Percentiles rank a stretch among this genome's conserved stretches.
These are phyloP conservation scores for Fusarium phyllophilum DNA, from an alignment of 2,329 filamentous ascomycete species.

Conservation along the genomic window DNA sequence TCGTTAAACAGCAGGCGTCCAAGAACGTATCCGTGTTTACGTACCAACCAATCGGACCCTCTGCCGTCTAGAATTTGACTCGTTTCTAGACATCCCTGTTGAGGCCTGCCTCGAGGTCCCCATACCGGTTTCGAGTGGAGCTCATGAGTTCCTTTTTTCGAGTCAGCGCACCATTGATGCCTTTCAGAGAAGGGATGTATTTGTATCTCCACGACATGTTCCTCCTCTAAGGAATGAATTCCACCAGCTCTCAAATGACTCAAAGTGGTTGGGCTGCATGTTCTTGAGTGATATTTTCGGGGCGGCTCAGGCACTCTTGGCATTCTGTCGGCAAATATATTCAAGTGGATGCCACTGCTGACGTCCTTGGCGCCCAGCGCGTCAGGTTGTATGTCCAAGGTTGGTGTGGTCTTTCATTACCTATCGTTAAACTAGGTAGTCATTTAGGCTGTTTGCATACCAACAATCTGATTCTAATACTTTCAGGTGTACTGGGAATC, in stretches of 20 bases:
- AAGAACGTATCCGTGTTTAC: not conserved
- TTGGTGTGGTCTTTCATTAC: fast-evolving
- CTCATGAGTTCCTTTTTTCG: not conserved
- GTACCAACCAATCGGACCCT: not conserved
- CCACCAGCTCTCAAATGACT: not conserved
- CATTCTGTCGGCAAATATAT: not conserved
- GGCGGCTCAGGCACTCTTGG: not conserved
- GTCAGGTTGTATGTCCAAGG: not conserved
- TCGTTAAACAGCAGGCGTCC: not conserved
- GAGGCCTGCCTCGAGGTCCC: not conserved
- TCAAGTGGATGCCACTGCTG: not conserved
- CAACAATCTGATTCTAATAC: not conserved
- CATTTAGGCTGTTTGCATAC: not conserved
- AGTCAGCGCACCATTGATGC: not conserved
- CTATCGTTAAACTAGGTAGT: fast-evolving
- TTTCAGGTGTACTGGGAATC: fast-evolving
- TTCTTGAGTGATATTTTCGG: not conserved
- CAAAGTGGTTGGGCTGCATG: not conserved
- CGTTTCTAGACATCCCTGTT: not conserved
- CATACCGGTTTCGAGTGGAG: not conserved
- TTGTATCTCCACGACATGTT: not conserved
- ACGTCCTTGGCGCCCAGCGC: not conserved
- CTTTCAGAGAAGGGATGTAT: not conserved
- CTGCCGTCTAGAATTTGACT: not conserved
- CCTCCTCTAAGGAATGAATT: fast-evolving